Conservation (phyloP, 495 filamentous ascomycete species). For the Aspergillus ellipticus region DNA sequence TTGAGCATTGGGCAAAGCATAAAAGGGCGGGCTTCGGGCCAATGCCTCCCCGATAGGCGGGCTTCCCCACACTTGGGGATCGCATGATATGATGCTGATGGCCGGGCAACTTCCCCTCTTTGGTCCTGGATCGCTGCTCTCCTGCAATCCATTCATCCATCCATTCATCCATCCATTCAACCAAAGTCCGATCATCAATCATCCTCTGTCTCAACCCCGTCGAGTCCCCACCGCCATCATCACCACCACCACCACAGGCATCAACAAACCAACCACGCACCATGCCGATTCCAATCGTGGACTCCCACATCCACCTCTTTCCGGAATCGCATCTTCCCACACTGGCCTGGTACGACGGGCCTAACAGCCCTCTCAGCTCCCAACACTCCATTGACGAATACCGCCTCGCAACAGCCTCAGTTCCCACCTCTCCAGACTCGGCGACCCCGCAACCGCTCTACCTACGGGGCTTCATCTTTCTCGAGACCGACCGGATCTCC, state of each 20-base stretch:
- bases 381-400: slow-evolving; percentile 65
- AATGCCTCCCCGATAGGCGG: background rate
- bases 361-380: slow-evolving; percentile 51
- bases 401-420: slow-evolving; percentile 23
- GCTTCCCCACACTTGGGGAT: background rate
- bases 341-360: slow-evolving; percentile 62
- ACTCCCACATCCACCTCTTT: slow-evolving; percentile 87
- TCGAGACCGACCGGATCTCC: slow-evolving; percentile 75
- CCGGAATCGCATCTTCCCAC: slow-evolving; percentile 58
- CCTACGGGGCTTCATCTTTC: slow-evolving; percentile 67
- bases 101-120: too few species aligned
- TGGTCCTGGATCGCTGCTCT: too few species aligned
- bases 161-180: too few species aligned
- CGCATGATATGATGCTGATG: background rate
- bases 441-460: slow-evolving; percentile 8
- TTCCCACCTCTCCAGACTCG: slow-evolving; percentile 8
- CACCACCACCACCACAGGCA: background rate
- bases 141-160: background rate
- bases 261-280: background rate
- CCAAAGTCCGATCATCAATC: background rate
- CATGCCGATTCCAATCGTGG: slow-evolving; percentile 54
- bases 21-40: background rate
- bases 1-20: too few species aligned
- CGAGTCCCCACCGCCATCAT: background rate
- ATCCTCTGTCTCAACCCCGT: background rate